A percentile compares a stretch with the other conserved stretches of the same genome.
These are phyloP conservation scores for Exophiala mesophila DNA, from an alignment of 2,329 filamentous ascomycete genomes.

Conservation along the genomic window DNA sequence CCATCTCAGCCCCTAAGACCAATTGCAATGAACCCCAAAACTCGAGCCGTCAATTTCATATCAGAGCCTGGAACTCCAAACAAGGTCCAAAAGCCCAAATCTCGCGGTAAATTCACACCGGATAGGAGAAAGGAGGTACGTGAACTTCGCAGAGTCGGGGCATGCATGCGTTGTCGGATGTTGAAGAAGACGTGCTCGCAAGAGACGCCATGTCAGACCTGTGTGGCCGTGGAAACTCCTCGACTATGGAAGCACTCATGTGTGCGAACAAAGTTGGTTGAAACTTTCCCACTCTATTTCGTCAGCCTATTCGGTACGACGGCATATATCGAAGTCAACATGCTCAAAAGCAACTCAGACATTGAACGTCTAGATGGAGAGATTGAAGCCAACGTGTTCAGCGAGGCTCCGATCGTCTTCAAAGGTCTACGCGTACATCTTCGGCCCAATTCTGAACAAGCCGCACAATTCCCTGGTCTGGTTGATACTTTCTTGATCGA, in stretches of 20 bases:
- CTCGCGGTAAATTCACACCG: constrained; percentile 53
- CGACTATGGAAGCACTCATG: constrained; percentile 58
- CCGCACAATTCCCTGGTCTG: constrained; percentile 22
- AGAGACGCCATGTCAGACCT: constrained; percentile 56
- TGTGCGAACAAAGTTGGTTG: constrained; percentile 53
- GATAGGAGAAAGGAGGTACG: constrained; percentile 55
- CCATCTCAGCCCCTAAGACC: constrained; percentile 38
- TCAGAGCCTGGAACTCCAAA: constrained; percentile 35
- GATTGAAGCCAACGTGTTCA: constrained; percentile 55
- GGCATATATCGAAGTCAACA: constrained; percentile 48
- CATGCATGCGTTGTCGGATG: constrained; percentile 60
- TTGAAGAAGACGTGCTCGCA: constrained; percentile 61
- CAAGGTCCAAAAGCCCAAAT: constrained; percentile 43
- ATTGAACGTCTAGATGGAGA: constrained; percentile 46
- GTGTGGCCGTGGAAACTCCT: constrained; percentile 55
- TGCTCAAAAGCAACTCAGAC: constrained; percentile 35
- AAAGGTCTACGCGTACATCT: constrained; percentile 38
- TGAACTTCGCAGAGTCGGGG: constrained; percentile 55
- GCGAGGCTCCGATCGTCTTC: constrained; percentile 47
- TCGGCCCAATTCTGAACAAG: constrained; percentile 31
- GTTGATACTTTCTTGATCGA: constrained; percentile 47
- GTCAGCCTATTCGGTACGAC: constrained; percentile 50
- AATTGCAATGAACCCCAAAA: constrained; percentile 40
- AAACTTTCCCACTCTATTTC: constrained; percentile 55
- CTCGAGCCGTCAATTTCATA: constrained; percentile 23